Percentiles rank a stretch among this genome's conserved stretches.
These are phyloP conservation scores for Cicer pinnatifidum DNA, from an alignment of 306 rosid genomes.

Conservation along the genomic window DNA sequence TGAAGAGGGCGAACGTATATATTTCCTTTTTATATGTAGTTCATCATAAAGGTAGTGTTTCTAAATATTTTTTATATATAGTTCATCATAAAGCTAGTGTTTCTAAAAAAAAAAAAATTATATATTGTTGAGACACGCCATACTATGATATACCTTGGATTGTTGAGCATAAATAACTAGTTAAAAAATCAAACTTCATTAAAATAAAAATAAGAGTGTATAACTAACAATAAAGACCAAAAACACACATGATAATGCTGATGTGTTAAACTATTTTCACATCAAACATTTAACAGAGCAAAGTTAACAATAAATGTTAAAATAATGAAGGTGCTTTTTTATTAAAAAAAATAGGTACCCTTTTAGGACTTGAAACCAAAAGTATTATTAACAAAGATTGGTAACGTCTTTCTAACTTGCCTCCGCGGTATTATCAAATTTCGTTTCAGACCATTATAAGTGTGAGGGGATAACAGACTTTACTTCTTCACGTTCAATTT, in stretches of 20 bases:
- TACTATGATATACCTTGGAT: neutral
- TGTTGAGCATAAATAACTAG: neutral
- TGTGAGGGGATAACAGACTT: neutral
- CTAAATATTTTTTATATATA: too few species aligned
- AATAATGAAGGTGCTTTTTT: neutral
- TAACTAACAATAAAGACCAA: neutral
- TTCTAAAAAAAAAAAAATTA: too few species aligned
- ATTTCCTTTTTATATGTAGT: too few species aligned
- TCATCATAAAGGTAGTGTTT: too few species aligned
- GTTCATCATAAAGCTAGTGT: too few species aligned
- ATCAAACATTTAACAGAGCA: neutral
- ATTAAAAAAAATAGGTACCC: neutral
- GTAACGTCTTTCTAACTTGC: neutral
- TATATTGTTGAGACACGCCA: too few species aligned
- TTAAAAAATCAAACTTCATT: neutral
- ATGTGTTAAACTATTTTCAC: neutral
- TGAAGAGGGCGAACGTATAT: too few species aligned
- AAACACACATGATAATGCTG: neutral
- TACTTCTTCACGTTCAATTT: neutral
- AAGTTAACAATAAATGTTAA: neutral
- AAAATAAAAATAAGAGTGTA: too few species aligned
- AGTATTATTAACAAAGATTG: neutral
- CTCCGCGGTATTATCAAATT: neutral
- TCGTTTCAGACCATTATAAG: neutral
- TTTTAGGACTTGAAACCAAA: too few species aligned